Base-by-base conservation (phyloP, 352 stramenopile genomes). In the Globisporangium heterothallicum region DNA sequence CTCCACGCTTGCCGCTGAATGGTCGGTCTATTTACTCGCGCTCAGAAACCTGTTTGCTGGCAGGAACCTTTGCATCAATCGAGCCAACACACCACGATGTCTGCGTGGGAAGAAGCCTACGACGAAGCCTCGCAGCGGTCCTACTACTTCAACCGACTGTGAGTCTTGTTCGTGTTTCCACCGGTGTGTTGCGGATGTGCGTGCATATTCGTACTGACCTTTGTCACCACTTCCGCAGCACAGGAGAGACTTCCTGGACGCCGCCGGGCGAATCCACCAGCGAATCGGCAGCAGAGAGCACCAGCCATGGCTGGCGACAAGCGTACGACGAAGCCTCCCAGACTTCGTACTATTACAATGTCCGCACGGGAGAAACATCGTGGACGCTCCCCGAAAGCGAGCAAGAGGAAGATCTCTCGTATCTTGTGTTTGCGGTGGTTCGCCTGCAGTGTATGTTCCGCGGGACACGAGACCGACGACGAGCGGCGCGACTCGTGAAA, bases 281-380 rank as follows among this genome's bases (percentile, higher is more conserved):
- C 18, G 58, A 69, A 42, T 38, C 26, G n/a, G n/a, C n/a, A 0
- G 2, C 5, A 25, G 13, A 18, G n/a, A 42, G 10, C 49, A 26
- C 25, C 21, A 22, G 40, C 36, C 6, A 70, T 60, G 56, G n/a
- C 10, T 91, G 80, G 80, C 59, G 70, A 16, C 64, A 86, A 42
- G 68, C 70, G 14, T 84, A 86, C 29, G 80, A 91, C 42, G 69
- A 88, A 42, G 62, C 61, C n/a, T 87, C 80, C 9, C 73, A 88
- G 43, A 79, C 59, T 4, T 56, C 54, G 4, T 91, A 87, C 46
- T 91, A 86, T 64, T 85, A 86, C 63, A 78, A 91, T 44, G 53
- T 71, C 5, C 50, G 69, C 47, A 88, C 80, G 5, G 75, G 77
- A 13, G 77, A 88, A 47, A 86, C 75, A 2, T 78, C 75, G 18